Evolutionary conservation across 768 basidiomycete species (phyloP), one percentile per base, ranked within the genome.

Genomic region (Melanogaster broomeanus): DNA sequence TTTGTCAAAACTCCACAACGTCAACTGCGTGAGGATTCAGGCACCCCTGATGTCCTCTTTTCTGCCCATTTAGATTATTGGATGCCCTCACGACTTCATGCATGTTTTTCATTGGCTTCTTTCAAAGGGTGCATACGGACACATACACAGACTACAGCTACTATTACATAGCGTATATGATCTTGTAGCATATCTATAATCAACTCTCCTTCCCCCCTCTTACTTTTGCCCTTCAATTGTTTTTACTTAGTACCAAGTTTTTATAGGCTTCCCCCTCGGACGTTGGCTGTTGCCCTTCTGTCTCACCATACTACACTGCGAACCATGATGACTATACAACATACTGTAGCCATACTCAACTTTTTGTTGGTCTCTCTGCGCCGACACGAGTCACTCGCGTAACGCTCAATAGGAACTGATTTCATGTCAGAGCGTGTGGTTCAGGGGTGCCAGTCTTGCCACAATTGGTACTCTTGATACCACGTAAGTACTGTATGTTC

Each of bases 1-100:
- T 57, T 6, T 65, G 64, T 47, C 60, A 54, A 47, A 66, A 57
- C 9, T 18, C 42, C 1, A 60, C 42, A 11, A 50, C 60, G 30
- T 42, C 53, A 19, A 31, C 52, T 11, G 9, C 41, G 18, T 11
- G 24, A 46, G 35, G 11, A 41, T 28, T 46, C 35, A 52, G 25
- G 19, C 11, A 15, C 3, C 30, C 19, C 28, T 9, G 5, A 35
- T 28, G 6, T 24, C 12, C 7, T 7, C 18, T 31, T 31, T 15
- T 41, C 40, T 34, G 33, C 4, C 16, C 33, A 34, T 16, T 22
- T 22, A 41, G 40, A 41, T n/a, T 39, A 4, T 39, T 39, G 38
- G 38, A 39, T 19, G 12, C 21, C 9, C 24, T 51, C n/a, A 61
- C 28, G 43, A 61, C 35, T 3, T 38, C 11, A 37, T n/a, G n/a